Evolutionary conservation across 352 stramenopile species (phyloP).

Genomic region (Phytophthora syringae): DNA sequence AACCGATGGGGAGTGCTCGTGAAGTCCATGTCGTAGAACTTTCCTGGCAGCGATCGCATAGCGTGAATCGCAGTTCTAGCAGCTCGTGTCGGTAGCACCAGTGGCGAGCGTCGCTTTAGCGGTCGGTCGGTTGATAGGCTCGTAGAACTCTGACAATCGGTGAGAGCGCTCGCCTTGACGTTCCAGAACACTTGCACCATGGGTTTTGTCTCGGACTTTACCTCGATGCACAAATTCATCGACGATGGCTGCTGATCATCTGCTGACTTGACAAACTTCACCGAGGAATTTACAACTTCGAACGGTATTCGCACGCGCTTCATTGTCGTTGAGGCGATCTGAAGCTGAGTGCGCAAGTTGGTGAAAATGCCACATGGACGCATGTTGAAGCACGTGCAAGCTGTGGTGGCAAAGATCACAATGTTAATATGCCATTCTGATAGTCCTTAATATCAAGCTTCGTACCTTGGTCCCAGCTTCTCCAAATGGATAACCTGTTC

Average conservation of each 20-base stretch:
- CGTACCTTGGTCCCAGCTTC: slow-evolving; percentile 37
- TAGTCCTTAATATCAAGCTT: not conserved
- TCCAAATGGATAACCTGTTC: slow-evolving; percentile 34
- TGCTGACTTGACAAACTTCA: slow-evolving; percentile 24
- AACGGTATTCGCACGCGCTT: slow-evolving; percentile 47
- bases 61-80: slow-evolving; percentile 19
- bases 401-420: slow-evolving; percentile 22
- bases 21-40: slow-evolving; percentile 36
- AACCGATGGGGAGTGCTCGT: slow-evolving; percentile 33
- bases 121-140: not conserved
- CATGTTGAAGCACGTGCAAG: slow-evolving; percentile 55
- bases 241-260: not conserved
- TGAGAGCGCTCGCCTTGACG: slow-evolving; percentile 35
- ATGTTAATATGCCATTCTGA: slow-evolving; percentile 1
- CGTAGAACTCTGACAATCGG: slow-evolving; percentile 1
- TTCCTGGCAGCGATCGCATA: slow-evolving; percentile 21
- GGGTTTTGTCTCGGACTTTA: slow-evolving; percentile 31
- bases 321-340: slow-evolving; percentile 48
- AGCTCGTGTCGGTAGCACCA: slow-evolving; percentile 4
- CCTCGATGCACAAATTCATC: slow-evolving; percentile 32
- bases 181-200: slow-evolving; percentile 45
- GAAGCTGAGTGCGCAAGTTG: slow-evolving; percentile 63
- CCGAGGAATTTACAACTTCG: slow-evolving; percentile 43
- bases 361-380: slow-evolving; percentile 74
- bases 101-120: slow-evolving; percentile 1